Conservation (phyloP, 2,329 filamentous ascomycete genomes). For the Arthrinium puccinioides region DNA sequence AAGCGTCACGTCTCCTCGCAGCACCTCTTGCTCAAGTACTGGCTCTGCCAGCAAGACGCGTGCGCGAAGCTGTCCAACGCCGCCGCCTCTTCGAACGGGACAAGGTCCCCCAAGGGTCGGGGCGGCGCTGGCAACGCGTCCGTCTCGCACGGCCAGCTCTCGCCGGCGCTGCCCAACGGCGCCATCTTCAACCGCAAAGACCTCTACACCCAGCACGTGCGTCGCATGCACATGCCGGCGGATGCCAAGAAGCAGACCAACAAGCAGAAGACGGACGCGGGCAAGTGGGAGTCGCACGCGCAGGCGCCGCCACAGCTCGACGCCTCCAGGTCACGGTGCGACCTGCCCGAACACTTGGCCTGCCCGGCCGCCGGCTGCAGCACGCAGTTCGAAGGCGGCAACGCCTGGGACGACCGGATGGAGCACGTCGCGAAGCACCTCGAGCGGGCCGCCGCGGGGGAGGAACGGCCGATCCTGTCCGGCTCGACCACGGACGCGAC, state of each 20-base stretch:
- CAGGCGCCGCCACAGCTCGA: constrained; percentile 46
- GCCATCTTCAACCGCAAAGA: constrained; percentile 82
- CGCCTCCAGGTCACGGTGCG: constrained; percentile 55
- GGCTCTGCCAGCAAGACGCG: constrained; percentile 62
- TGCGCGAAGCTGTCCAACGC: constrained; percentile 33
- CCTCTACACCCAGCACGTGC: constrained; percentile 80
- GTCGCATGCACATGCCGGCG: constrained; percentile 70
- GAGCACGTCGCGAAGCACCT: constrained; percentile 82
- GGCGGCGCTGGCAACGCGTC: constrained; percentile 11
- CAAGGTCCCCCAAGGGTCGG: too few relatives aligned
- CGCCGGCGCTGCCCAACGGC: constrained; percentile 41
- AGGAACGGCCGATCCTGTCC: constrained; percentile 18
- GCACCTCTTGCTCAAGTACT: constrained; percentile 69
- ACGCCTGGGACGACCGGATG: constrained; percentile 74
- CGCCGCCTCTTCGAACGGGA: constrained; percentile 10
- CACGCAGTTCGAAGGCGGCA: constrained; percentile 49
- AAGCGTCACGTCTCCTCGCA: constrained; percentile 80
- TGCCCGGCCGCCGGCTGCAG: constrained; percentile 59
- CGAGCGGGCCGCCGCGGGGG: constrained; percentile 41
- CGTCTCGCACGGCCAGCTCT: constrained; percentile 2
- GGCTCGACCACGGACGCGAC: constrained; percentile 18
- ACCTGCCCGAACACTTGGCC: constrained; percentile 49
- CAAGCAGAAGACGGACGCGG: constrained; percentile 21
- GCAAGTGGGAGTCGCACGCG: constrained; percentile 46
- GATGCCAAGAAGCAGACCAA: constrained; percentile 29